phyloP scores from a whole-genome alignment of 2,329 filamentous ascomycete genomes.

The Cladophialophora psammophila region DNA sequence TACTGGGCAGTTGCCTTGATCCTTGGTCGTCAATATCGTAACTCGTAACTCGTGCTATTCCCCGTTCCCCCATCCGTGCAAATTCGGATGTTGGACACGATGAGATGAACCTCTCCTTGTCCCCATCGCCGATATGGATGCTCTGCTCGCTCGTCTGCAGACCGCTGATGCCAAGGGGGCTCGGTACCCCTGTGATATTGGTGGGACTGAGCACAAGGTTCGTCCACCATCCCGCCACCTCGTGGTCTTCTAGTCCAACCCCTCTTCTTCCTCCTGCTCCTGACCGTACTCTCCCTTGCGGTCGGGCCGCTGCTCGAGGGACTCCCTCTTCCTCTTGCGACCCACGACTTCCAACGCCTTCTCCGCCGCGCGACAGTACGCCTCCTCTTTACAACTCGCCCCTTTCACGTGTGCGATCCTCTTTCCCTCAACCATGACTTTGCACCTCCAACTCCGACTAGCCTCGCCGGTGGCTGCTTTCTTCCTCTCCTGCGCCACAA shows the following conservation, averaged over 20 bases:
- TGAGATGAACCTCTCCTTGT: too few relatives aligned
- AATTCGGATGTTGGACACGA: too few relatives aligned
- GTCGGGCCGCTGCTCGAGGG: background rate
- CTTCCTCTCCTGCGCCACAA: slow-evolving; percentile 14
- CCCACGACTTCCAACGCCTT: slow-evolving; percentile 24
- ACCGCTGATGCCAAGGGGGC: too few relatives aligned
- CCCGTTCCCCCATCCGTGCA: too few relatives aligned
- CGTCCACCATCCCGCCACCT: background rate
- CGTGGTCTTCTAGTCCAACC: background rate
- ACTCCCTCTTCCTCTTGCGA: slow-evolving; percentile 7
- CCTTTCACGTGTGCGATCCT: slow-evolving; percentile 21
- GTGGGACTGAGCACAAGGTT: background rate
- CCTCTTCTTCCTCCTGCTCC: background rate
- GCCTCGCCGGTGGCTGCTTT: background rate
- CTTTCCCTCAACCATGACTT: slow-evolving; percentile 27
- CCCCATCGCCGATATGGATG: too few relatives aligned
- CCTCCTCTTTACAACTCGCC: slow-evolving; percentile 33
- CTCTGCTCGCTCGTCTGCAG: too few relatives aligned
- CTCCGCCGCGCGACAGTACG: slow-evolving; percentile 30
- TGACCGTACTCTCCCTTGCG: background rate
- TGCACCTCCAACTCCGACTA: slow-evolving; percentile 23
- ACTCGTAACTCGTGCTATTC: too few relatives aligned
- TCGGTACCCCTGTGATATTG: too few relatives aligned
- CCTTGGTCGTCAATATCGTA: too few relatives aligned
- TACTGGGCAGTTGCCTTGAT: too few relatives aligned